Evolutionary conservation across 2,329 filamentous ascomycete genomes (phyloP).

Genomic region (Aspergillus oerlinghausenensis): DNA sequence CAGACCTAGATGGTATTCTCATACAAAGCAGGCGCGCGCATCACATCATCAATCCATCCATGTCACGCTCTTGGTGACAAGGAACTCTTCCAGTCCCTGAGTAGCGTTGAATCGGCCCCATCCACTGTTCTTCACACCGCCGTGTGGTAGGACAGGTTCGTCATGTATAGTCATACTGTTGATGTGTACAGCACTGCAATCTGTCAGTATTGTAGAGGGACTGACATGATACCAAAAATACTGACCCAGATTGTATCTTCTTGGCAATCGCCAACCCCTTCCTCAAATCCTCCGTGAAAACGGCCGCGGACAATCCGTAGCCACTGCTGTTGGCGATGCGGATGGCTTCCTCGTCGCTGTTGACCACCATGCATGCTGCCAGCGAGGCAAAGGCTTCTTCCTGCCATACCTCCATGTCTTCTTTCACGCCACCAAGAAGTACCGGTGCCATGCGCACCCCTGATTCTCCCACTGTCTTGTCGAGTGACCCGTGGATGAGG

Average conservation of each 20-base stretch:
- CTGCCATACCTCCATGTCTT: constrained; percentile 68
- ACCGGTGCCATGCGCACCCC: constrained; percentile 55
- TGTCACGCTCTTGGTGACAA: constrained; percentile 60
- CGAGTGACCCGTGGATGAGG: constrained; percentile 23
- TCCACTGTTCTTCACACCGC: constrained; percentile 58
- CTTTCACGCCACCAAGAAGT: constrained; percentile 61
- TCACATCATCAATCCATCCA: constrained; percentile 41
- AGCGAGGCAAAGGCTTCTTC: constrained; percentile 72
- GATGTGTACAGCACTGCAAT: constrained; percentile 51
- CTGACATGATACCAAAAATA: constrained; percentile 19
- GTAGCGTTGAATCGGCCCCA: constrained; percentile 55
- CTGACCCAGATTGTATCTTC: constrained; percentile 58
- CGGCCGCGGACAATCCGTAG: constrained; percentile 65
- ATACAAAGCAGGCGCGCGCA: not conserved
- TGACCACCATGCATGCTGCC: constrained; percentile 62
- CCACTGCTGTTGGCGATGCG: constrained; percentile 72
- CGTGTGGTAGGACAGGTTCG: constrained; percentile 57
- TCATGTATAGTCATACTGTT: constrained; percentile 63
- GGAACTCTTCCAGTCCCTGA: constrained; percentile 56
- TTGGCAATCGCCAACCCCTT: constrained; percentile 54
- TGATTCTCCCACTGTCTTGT: constrained; percentile 7
- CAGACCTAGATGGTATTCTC: not conserved
- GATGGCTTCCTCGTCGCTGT: constrained; percentile 60
- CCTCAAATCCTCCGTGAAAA: constrained; percentile 67
- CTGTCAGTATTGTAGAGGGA: not conserved